Evolutionary conservation across 768 basidiomycete species (phyloP).

Genomic region (Agrocybe chaxingu): DNA sequence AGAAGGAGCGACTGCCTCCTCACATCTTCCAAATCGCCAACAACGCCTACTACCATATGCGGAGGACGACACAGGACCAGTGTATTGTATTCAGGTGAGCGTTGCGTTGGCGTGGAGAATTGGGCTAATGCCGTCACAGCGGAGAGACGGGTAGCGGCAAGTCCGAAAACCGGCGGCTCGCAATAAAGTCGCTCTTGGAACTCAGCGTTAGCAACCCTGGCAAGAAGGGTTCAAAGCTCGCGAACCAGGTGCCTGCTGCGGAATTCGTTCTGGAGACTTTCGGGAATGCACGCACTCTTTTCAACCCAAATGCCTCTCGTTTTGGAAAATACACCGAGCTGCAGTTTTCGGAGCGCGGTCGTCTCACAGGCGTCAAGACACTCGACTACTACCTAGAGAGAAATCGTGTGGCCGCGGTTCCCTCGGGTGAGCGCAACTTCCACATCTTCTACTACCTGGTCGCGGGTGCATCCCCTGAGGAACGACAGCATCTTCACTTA

Average conservation of each 20-base stretch:
- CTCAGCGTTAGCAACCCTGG: constrained; percentile 84
- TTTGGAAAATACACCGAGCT: constrained; percentile 98
- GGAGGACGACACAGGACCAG: constrained; percentile 91
- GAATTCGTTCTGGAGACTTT: constrained; percentile 96
- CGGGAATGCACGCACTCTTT: constrained; percentile 87
- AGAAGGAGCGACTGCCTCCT: constrained; percentile 63
- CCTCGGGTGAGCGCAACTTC: constrained; percentile 93
- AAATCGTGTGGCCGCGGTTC: constrained; percentile 82
- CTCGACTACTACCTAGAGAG: constrained; percentile 96
- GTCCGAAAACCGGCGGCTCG: constrained; percentile 85
- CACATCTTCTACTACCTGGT: constrained; percentile 98
- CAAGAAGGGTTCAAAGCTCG: constrained; percentile 92
- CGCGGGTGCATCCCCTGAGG: constrained; percentile 85
- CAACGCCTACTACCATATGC: constrained; percentile 95
- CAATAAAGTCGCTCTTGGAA: constrained; percentile 90
- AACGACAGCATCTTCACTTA: constrained; percentile 84
- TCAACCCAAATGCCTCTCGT: constrained; percentile 93
- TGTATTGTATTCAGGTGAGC: constrained; percentile 79
- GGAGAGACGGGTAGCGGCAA: constrained; percentile 94
- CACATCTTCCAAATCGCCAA: constrained; percentile 93
- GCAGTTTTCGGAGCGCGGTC: constrained; percentile 91
- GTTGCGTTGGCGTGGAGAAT: neutral
- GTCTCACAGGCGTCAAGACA: constrained; percentile 87
- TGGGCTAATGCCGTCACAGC: constrained; percentile 32
- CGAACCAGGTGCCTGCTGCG: constrained; percentile 81